A percentile compares a stretch with the other conserved stretches of the same genome.
These are phyloP conservation scores for Lyophyllum semitale DNA, from an alignment of 768 basidiomycete genomes.

Conservation along the genomic window DNA sequence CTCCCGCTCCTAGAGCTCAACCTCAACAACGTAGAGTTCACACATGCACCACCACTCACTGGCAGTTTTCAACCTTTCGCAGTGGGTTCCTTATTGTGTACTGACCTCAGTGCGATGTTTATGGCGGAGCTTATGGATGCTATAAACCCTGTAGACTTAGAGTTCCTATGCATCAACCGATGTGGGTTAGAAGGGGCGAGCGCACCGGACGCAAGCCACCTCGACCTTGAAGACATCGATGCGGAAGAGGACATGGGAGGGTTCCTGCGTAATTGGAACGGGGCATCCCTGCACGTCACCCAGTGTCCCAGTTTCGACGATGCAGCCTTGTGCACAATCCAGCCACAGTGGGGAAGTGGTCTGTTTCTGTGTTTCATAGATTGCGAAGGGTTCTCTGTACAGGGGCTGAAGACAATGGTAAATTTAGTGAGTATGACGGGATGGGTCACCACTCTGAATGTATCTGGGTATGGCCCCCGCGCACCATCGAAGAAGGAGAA, in stretches of 20 bases:
- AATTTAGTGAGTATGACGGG: not conserved
- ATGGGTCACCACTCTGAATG: not conserved
- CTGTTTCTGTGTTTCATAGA: not conserved
- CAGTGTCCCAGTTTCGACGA: not conserved
- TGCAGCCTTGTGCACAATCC: not conserved
- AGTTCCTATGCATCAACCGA: not conserved
- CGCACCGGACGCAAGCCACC: not conserved
- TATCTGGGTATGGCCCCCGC: not conserved
- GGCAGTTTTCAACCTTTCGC: not conserved
- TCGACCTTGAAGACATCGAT: not conserved
- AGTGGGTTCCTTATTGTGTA: not conserved
- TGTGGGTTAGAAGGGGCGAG: not conserved
- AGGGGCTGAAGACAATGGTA: not conserved
- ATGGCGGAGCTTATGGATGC: not conserved
- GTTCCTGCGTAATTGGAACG: not conserved
- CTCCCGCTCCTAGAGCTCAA: not conserved
- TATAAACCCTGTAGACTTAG: not conserved
- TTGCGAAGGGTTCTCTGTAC: not conserved
- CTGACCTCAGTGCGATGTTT: not conserved
- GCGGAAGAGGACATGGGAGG: not conserved
- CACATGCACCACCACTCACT: too few relatives aligned
- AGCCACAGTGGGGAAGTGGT: too few relatives aligned
- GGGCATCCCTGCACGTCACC: not conserved
- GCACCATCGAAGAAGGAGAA: not conserved
- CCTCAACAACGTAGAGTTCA: not conserved